Conservation (phyloP, 1,139 yeast species). For the Schwanniomyces etchellsii region DNA sequence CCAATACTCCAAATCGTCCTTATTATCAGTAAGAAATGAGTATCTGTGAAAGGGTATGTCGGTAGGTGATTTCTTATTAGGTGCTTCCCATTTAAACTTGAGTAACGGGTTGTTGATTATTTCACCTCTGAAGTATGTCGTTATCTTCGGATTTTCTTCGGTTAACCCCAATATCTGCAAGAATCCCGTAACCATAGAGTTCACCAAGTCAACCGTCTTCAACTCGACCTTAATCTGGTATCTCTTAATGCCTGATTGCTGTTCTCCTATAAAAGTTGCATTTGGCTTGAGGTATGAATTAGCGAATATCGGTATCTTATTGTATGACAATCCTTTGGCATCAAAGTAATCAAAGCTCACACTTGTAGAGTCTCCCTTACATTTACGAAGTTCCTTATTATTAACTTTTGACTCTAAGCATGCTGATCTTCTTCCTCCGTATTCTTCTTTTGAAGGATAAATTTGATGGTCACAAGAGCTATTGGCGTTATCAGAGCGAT, state of each 20-base stretch:
- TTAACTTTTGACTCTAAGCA: not conserved
- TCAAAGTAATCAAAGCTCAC: constrained; percentile 5
- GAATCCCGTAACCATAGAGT: constrained; percentile 67
- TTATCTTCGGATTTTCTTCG: constrained; percentile 66
- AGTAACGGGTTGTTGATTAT: constrained; percentile 57
- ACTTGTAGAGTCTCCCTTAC: too few relatives aligned
- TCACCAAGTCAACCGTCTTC: constrained; percentile 59
- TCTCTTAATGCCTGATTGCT: constrained; percentile 62
- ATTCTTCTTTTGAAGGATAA: too few relatives aligned
- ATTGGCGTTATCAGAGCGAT: too few relatives aligned
- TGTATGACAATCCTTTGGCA: constrained; percentile 2
- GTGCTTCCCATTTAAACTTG: constrained; percentile 15
- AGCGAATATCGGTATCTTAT: constrained; percentile 13
- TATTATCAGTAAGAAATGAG: constrained; percentile 39
- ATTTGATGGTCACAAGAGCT: too few relatives aligned
- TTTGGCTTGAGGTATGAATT: constrained; percentile 55
- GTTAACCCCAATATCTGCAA: constrained; percentile 79
- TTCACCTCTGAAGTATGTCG: constrained; percentile 85
- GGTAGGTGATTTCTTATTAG: constrained; percentile 9
- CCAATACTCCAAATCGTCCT: constrained; percentile 85
- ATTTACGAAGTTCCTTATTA: not conserved
- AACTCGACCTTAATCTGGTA: constrained; percentile 71
- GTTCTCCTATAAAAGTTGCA: constrained; percentile 61
- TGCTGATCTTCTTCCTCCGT: too few relatives aligned
- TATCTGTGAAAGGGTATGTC: constrained; percentile 17